Percentiles rank a stretch among this genome's conserved stretches.
These are phyloP conservation scores for Aspergillus pseudonomiae DNA, from an alignment of 2,329 filamentous ascomycete genomes.

Conservation along the genomic window DNA sequence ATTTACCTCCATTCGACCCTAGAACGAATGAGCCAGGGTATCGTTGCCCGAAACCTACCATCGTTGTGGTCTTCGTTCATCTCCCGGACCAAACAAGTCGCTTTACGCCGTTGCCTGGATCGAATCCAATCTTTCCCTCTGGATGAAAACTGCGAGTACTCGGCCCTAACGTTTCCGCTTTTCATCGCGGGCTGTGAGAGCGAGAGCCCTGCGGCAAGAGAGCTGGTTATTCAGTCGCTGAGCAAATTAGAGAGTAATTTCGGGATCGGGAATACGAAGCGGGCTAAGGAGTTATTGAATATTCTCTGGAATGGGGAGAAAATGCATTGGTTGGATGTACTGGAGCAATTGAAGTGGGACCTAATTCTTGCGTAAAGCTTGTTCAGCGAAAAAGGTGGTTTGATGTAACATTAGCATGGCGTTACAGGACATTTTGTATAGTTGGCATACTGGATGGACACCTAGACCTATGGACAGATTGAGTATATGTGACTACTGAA, in stretches of 20 bases:
- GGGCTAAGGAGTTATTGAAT: slow-evolving; percentile 35
- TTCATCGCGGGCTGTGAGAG: slow-evolving; percentile 42
- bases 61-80: slow-evolving; percentile 22
- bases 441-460: not conserved
- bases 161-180: slow-evolving; percentile 41
- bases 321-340: slow-evolving; percentile 36
- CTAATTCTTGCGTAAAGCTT: slow-evolving; percentile 33
- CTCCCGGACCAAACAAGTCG: slow-evolving; percentile 30
- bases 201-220: slow-evolving; percentile 23
- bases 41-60: not conserved
- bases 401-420: not conserved
- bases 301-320: slow-evolving; percentile 30
- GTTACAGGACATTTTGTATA: not conserved
- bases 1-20: slow-evolving; percentile 42
- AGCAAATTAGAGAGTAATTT: slow-evolving; percentile 36
- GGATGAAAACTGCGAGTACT: slow-evolving; percentile 40
- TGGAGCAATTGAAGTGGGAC: slow-evolving; percentile 37
- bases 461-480: not conserved
- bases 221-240: slow-evolving; percentile 30
- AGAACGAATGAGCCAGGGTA: slow-evolving; percentile 27
- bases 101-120: slow-evolving; percentile 31
- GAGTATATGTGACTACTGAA: not conserved
- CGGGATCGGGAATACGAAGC: slow-evolving; percentile 39
- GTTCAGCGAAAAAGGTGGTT: not conserved
- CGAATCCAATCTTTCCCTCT: slow-evolving; percentile 31